Evolutionary conservation across 179 eudicot species (phyloP), one percentile per base, ranked within the genome.

Genomic region (Actinidia arguta): DNA sequence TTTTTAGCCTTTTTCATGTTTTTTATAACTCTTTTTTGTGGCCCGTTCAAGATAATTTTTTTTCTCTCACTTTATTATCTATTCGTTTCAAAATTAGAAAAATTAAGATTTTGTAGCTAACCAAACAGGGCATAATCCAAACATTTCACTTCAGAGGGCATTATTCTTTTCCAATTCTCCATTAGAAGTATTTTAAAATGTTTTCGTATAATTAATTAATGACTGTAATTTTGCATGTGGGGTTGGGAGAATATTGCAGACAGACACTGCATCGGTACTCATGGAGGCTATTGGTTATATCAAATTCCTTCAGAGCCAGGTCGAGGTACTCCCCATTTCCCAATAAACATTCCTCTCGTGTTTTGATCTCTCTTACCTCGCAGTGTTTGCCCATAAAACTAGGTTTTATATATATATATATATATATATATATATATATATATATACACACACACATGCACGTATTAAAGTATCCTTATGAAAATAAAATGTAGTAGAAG

Each of bases 251-350:
- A 86, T 82, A 67, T 83, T 81, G 79, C 93, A 94, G 98, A 94
- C 98, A 46, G 98, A 93, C 85, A 94, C 98, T 63, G 98, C 98
- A 81, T 94, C 98, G 10, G 98, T 94, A 48, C 83, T 94, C 52
- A 89, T 90, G 93, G 98, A 94, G 71, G 97, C 97, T 68, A 92
- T 91, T 83, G 97, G 94, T 69, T 94, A 94, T 54, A 93, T 94
- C 88, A 94, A 93, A 86, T 94, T 94, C 84, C 95, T 93, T 62
- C 98, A 94, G 61, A 88, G 78, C 85, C 98, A 94, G 85, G 92
- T 94, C 50, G 95, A 93, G 97, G 98, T 94, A 90, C 25, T 31
- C 44, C 42, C 9, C 66, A 68, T 14, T 75, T 75, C 80, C 79
- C 68, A 66, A 66, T 55, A 47, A 73, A 81, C 85, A 86, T 82